These are phyloP conservation scores for Lactarius tabidus DNA, from an alignment of 768 basidiomycete species.

Conservation along the genomic window DNA sequence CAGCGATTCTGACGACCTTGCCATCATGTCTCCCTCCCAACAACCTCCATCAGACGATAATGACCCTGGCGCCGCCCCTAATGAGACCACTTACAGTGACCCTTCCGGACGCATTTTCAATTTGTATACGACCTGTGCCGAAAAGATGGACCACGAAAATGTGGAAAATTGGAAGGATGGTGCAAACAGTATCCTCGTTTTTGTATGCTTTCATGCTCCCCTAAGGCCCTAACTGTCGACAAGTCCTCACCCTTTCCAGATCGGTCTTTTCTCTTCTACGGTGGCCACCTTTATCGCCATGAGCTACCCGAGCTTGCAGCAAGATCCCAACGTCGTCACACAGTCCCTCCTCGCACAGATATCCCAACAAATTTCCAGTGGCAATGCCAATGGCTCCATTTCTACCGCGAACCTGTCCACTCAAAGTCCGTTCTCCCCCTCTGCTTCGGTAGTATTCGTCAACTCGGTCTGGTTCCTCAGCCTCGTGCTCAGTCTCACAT, in stretches of 20 bases:
- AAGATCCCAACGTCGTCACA: neutral
- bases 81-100: too few species aligned
- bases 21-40: too few species aligned
- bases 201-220: neutral
- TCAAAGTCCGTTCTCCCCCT: neutral
- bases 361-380: neutral
- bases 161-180: neutral
- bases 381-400: neutral
- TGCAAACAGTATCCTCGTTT: neutral
- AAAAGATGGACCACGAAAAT: neutral
- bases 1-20: too few species aligned
- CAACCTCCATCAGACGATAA: too few species aligned
- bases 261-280: neutral
- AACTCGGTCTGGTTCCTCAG: slow-evolving; percentile 18
- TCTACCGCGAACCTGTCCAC: neutral
- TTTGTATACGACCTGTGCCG: neutral
- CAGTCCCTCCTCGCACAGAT: neutral
- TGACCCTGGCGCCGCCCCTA: too few species aligned
- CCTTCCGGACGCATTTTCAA: too few species aligned
- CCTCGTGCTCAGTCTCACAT: slow-evolving; percentile 11
- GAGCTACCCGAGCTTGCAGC: neutral
- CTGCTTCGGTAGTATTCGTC: neutral
- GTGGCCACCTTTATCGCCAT: neutral
- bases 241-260: neutral
- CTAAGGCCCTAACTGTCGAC: rapidly evolving